Percentiles rank a stretch among this genome's conserved stretches.
Evolutionary conservation across 208 protist species (phyloP).

Genomic region (Trypanosoma melophagium): DNA sequence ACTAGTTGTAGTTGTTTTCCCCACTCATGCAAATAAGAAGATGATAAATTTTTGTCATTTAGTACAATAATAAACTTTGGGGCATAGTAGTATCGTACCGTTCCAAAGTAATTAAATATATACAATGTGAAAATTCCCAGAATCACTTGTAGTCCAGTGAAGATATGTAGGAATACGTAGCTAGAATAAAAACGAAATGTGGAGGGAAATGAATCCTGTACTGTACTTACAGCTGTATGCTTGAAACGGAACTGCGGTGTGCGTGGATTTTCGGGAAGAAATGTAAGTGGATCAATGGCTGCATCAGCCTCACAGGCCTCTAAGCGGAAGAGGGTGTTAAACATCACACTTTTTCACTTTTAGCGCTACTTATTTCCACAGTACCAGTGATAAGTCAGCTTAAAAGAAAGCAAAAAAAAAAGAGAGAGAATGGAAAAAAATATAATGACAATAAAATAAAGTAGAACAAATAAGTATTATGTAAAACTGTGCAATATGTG

Average conservation of each 20-base stretch:
- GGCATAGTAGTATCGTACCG: constrained; percentile 27
- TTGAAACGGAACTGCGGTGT: constrained; percentile 21
- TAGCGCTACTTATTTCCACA: neutral
- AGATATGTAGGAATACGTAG: constrained; percentile 29
- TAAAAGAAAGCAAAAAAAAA: constrained; percentile 4
- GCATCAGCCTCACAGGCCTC: constrained; percentile 25
- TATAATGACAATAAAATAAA: too few species aligned
- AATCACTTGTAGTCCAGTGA: constrained; percentile 30
- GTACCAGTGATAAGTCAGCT: neutral
- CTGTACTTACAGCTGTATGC: constrained; percentile 13
- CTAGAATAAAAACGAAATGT: constrained; percentile 24
- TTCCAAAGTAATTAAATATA: constrained; percentile 39
- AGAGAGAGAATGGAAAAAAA: neutral
- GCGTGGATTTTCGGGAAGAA: constrained; percentile 15
- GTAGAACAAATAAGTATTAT: too few species aligned
- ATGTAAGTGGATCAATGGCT: constrained; percentile 16
- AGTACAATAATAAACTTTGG: neutral
- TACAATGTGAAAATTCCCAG: constrained; percentile 28
- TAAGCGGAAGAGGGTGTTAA: constrained; percentile 16
- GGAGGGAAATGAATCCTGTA: constrained; percentile 3
- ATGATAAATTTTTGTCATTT: neutral
- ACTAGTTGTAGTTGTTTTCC: neutral
- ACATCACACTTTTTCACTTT: constrained; percentile 5
- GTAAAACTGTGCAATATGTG: too few species aligned
- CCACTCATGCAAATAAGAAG: neutral